A percentile compares a stretch with the other conserved stretches of the same genome.
phyloP scores from a whole-genome alignment of 108 stramenopile genomes.

The Fragilariopsis cylindrus region DNA sequence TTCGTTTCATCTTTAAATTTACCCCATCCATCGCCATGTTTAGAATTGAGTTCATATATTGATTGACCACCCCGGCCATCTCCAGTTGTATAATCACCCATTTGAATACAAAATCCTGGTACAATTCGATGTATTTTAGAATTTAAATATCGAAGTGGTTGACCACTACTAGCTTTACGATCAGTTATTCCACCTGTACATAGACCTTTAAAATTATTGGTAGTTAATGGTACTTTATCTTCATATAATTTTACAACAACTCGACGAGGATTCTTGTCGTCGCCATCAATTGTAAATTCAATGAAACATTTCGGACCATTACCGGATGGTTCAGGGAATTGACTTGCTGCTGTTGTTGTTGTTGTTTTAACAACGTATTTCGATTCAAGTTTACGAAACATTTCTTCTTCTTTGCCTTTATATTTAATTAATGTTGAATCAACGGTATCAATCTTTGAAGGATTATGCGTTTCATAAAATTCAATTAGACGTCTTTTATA shows the following conservation, averaged over 20 bases:
- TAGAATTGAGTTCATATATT: constrained; percentile 52
- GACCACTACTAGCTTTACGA: constrained; percentile 16
- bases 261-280: constrained; percentile 26
- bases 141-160: constrained; percentile 33
- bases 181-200: constrained; percentile 79
- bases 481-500: constrained; percentile 51
- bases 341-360: neutral
- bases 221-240: constrained; percentile 80
- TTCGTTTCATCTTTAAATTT: constrained; percentile 70
- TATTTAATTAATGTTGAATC: constrained; percentile 62
- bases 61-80: constrained; percentile 87
- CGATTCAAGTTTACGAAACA: constrained; percentile 68
- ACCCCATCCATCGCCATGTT: constrained; percentile 52
- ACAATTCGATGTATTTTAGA: constrained; percentile 79
- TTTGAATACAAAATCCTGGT: constrained; percentile 68
- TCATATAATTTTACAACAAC: constrained; percentile 79
- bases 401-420: constrained; percentile 54
- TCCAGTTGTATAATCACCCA: constrained; percentile 77
- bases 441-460: constrained; percentile 65
- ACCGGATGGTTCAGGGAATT: constrained; percentile 32
- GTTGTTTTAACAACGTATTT: constrained; percentile 39
- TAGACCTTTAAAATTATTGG: constrained; percentile 87
- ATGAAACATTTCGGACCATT: constrained; percentile 59
- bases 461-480: constrained; percentile 73
- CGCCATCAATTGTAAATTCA: constrained; percentile 73